Base-by-base conservation (phyloP, 768 basidiomycete genomes). In the Boletus subparvulus region DNA sequence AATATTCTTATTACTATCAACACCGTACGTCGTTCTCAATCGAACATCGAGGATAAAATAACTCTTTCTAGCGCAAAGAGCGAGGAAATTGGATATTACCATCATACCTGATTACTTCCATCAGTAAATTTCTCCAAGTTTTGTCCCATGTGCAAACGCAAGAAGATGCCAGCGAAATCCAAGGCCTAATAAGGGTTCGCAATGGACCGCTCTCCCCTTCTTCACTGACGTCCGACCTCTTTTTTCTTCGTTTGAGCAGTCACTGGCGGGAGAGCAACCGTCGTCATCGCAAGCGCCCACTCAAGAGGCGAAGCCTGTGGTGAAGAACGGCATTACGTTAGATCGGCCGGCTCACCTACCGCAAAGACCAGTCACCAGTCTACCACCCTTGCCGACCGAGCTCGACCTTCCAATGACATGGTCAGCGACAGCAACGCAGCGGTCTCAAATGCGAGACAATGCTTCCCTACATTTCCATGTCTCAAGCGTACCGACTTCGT, bases 141-240 rank as follows among this genome's bases (percentile, higher is more conserved):
- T 60, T 65, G 53, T 49, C 68, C 13, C 62, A 55, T 63, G 57
- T 61, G 44, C 59, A 63, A 47, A 55, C 56, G n/a, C 61, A 59
- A 62, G 67, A 67, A 45, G 62, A 56, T 16, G 54, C 50, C 30
- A 47, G 56, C 61, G 75, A 74, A 55, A 65, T 81, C 36, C 73
- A 77, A 69, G 68, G 67, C 54, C 75, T 81, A 58, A 77, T 81
- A 55, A 83, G 78, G 82, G 82, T 83, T 82, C 80, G 82, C 79
- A 77, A 64, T 75, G 77, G 77, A 68, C 76, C 65, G 64, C 67
- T 75, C 73, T 65, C 56, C 65, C 49, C 68, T 70, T 67, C 56
- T 65, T 69, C 56, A 61, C 71, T 70, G 71, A 72, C 72, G 65
- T 62, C 75, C 71, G 72, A 78, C 73, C 58, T 61, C 47, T 70